Evolutionary conservation across 768 basidiomycete species (phyloP).

Genomic region (Phaffia australis): DNA sequence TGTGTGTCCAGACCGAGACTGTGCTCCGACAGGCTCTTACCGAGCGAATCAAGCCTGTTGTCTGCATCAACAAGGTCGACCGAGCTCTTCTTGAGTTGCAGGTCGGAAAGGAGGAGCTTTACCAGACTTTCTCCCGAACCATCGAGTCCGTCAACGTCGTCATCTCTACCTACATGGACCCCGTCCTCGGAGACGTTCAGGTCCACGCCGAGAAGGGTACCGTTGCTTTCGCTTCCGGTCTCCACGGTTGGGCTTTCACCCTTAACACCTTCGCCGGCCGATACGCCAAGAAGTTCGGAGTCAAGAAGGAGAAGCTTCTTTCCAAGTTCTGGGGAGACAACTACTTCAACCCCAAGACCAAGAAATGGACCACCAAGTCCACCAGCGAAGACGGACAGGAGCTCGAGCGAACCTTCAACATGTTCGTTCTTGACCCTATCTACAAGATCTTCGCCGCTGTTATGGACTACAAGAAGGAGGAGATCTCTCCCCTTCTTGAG

Average conservation of each 20-base stretch:
- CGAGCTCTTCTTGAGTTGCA: slow-evolving; percentile 98
- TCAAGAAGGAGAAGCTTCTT: slow-evolving; percentile 98
- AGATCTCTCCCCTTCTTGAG: slow-evolving; percentile 67
- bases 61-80: slow-evolving; percentile 99
- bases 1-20: slow-evolving; percentile 99
- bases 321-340: slow-evolving; percentile 97
- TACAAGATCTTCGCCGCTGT: slow-evolving; percentile 96
- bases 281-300: slow-evolving; percentile 98
- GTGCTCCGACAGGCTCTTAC: slow-evolving; percentile 92
- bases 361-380: slow-evolving; percentile 83
- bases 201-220: slow-evolving; percentile 98
- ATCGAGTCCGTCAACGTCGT: slow-evolving; percentile 98
- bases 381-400: slow-evolving; percentile 67
- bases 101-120: slow-evolving; percentile 90
- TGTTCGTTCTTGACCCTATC: slow-evolving; percentile 97
- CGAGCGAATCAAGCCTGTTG: slow-evolving; percentile 98
- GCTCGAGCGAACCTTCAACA: slow-evolving; percentile 97
- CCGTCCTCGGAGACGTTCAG: slow-evolving; percentile 90
- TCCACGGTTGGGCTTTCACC: slow-evolving; percentile 99
- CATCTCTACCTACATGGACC: slow-evolving; percentile 92
- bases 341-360: slow-evolving; percentile 93
- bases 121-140: slow-evolving; percentile 94
- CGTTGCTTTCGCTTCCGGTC: slow-evolving; percentile 96
- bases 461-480: slow-evolving; percentile 99
- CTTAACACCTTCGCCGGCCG: slow-evolving; percentile 91